Percentiles rank a stretch among this genome's conserved stretches.
Conservation (phyloP, 2,329 filamentous ascomycete species). For the Beauveria rudraprayagi region DNA sequence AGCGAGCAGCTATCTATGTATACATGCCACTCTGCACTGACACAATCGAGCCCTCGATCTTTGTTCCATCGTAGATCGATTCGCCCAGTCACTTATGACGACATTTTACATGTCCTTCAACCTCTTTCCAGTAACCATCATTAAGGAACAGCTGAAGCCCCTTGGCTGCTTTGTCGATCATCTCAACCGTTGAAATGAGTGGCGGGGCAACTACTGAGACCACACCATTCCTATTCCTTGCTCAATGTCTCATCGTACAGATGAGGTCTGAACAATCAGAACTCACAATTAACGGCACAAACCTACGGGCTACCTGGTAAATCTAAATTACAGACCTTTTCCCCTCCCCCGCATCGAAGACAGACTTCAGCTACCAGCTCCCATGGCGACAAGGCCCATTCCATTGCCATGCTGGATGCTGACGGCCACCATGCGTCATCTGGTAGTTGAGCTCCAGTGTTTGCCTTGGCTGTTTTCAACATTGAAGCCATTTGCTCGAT, state of each 20-base stretch:
- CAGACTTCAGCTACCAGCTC: not conserved
- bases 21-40: too few species aligned
- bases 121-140: too few species aligned
- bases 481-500: too few species aligned
- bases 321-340: too few species aligned
- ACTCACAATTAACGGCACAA: not conserved
- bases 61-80: too few species aligned
- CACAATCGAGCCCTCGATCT: too few species aligned
- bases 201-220: slow-evolving; percentile 8
- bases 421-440: not conserved
- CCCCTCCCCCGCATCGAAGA: not conserved
- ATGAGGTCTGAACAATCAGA: not conserved
- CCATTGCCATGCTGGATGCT: not conserved
- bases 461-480: too few species aligned
- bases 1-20: not conserved
- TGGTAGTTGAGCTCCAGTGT: too few species aligned
- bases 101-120: too few species aligned
- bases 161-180: not conserved
- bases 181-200: not conserved
- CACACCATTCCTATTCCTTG: not conserved
- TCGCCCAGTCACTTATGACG: too few species aligned
- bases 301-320: too few species aligned
- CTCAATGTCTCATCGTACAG: not conserved
- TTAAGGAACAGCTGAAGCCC: too few species aligned
- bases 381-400: not conserved